Base-by-base conservation (phyloP, 352 stramenopile species). In the Phytophthora cryptogea region DNA sequence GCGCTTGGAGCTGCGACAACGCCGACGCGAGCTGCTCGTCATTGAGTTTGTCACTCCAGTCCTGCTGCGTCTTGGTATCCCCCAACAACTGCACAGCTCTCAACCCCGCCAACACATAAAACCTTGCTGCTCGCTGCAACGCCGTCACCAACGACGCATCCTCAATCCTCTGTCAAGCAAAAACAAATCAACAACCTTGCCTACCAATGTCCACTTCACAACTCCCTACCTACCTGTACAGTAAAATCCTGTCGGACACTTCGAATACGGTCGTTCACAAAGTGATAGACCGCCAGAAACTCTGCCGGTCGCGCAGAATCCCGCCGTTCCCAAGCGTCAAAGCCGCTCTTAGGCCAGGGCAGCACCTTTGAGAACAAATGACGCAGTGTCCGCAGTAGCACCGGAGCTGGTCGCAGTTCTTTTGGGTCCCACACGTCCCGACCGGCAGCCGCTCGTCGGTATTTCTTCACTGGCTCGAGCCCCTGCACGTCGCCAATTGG, bases 161-260 rank as follows among this genome's bases (percentile, higher is more conserved):
- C 3, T 67, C 60, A 36, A 88, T 65, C 10, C 76, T 66, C 78
- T 88, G 32, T 20, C 10, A 33, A 52, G 30, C 45, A 11, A 46
- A 35, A 49, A 40, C 2, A 23, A 23, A 26, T 63, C 43, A 62
- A 10, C 5, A 42, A 8, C 20, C 20, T n/a, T 55, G 44, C 46
- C 13, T 40, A 40, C 53, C 50, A 55, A 14, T 50, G 16, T 41
- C 30, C 20, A 43, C 14, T 36, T 27, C 16, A 1, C 17, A 11
- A 49, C 20, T 5, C 23, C n/a, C 16, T 8, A 17, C 44, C 7
- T 63, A 86, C 78, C 74, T 91, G 82, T 5, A 92, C 53, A 4
- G 74, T 86, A 43, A 88, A 85, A 66, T 92, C 83, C 50, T 92
- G 80, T 33, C 83, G 78, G 10, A 92, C 73, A 32, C 78, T 86